A percentile compares a stretch with the other conserved stretches of the same genome.
Evolutionary conservation across 2,329 filamentous ascomycete genomes (phyloP).

Genomic region (Kalaharituber pfeilii): DNA sequence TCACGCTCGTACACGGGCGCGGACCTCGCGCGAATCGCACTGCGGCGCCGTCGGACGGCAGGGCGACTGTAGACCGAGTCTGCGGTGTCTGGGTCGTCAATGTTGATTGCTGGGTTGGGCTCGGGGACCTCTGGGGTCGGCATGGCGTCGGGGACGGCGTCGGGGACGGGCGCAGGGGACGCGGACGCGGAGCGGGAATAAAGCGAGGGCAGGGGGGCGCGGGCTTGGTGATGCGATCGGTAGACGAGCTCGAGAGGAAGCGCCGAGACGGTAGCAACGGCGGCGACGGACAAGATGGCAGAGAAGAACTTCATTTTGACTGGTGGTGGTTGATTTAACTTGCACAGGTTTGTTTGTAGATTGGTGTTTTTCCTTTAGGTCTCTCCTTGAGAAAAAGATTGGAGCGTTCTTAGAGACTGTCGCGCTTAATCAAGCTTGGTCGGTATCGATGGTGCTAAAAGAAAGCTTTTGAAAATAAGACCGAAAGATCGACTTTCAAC

Average conservation of each 20-base stretch:
- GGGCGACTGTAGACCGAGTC: background rate
- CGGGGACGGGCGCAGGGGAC: background rate
- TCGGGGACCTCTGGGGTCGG: background rate
- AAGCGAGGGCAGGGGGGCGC: background rate
- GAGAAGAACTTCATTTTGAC: background rate
- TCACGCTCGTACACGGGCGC: background rate
- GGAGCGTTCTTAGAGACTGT: background rate
- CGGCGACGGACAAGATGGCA: background rate
- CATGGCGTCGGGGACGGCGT: too few relatives aligned
- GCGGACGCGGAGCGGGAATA: background rate
- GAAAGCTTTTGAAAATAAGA: background rate
- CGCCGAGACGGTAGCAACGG: background rate
- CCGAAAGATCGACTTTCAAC: conserved; percentile 1
- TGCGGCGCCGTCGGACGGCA: background rate
- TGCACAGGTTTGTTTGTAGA: background rate
- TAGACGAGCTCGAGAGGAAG: background rate
- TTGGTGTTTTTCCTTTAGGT: background rate
- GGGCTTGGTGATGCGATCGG: background rate
- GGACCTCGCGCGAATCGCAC: background rate
- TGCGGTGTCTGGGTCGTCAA: background rate
- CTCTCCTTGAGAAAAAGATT: background rate
- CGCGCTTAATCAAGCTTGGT: background rate
- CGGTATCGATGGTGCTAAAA: too few relatives aligned
- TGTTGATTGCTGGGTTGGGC: background rate
- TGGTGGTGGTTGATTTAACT: background rate